Evolutionary conservation across 108 stramenopile species (phyloP), one percentile per base, ranked within the genome.

Genomic region (Heterococcus sp.): DNA sequence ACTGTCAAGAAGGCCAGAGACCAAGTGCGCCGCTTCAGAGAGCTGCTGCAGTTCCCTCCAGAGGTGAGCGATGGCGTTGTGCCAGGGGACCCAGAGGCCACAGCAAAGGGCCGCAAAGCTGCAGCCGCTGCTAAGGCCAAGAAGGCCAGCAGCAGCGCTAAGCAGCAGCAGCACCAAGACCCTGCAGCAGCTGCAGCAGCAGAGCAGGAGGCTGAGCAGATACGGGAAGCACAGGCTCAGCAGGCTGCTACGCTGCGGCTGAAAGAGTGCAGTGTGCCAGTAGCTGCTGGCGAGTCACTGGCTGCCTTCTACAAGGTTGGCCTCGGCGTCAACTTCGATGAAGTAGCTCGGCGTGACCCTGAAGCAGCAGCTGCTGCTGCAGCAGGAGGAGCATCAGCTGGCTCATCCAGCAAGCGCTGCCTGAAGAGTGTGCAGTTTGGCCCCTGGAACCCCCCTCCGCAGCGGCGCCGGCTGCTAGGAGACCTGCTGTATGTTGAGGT

Each of bases 401-500:
- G 37, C 35, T 27, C 35, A 34, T n/a, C n/a, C n/a, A n/a, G n/a
- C n/a, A n/a, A n/a, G n/a, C 46, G 46, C 46, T 76, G 74, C 75
- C 37, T 82, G 35, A 33, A 69, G 35, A 70, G 74, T 32, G 27
- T 82, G 3, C 28, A 37, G 2, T 38, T 85, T 3, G 37, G 69
- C 0, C 39, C 75, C 58, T 83, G 82, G 82, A 94, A 97, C 82
- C 91, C 93, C 32, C 94, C 95, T 2, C 95, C 96, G 2, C 66
- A 93, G 29, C 84, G 76, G 69, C 92, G 98, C 32, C 83, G 88
- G 33, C 76, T 93, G 77, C 82, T 83, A 63, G 96, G 95, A 21
- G 98, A 99, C 85, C 88, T 99, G 58, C 87, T 95, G 29, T 99
- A 99, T 80, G 75, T 97, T 35, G 93, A 81, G 76, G 92, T 92